Percentiles rank a stretch among this genome's conserved stretches.
phyloP scores from a whole-genome alignment of 345 rosid genomes.

The Brassica cretica region DNA sequence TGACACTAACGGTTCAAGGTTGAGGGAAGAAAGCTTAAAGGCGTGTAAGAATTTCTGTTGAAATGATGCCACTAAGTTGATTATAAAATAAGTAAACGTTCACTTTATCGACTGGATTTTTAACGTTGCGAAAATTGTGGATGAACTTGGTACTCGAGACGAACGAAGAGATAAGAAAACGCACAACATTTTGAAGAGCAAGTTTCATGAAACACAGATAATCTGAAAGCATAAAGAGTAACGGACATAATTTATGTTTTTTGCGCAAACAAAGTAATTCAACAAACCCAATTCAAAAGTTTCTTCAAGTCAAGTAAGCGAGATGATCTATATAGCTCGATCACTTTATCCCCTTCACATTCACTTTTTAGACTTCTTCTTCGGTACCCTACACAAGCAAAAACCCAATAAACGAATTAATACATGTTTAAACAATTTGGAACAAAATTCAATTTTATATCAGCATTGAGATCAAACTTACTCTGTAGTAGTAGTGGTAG shows the following conservation, averaged over 20 bases:
- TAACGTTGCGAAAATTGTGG: not conserved
- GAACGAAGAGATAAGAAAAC: too few species aligned
- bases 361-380: slow-evolving; percentile 45
- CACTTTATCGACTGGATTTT: not conserved
- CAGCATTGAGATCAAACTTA: not conserved
- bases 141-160: not conserved
- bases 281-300: slow-evolving; percentile 36
- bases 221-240: slow-evolving; percentile 21
- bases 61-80: not conserved
- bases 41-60: not conserved
- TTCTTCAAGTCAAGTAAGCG: slow-evolving; percentile 10
- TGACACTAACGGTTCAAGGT: not conserved
- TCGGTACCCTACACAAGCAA: slow-evolving; percentile 20
- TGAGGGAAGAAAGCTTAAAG: not conserved
- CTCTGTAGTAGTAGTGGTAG: slow-evolving; percentile 15
- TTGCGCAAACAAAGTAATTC: slow-evolving; percentile 21
- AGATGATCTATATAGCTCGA: slow-evolving; percentile 23
- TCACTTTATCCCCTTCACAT: slow-evolving; percentile 14
- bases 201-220: slow-evolving; percentile 10
- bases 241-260: slow-evolving; percentile 34
- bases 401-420: not conserved
- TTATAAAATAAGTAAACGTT: too few species aligned
- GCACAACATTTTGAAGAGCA: not conserved
- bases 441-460: not conserved
- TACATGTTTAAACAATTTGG: not conserved